Evolutionary conservation across 805 yeast species (phyloP), one percentile per base, ranked within the genome.

Genomic region (Candida broadrunensis): DNA sequence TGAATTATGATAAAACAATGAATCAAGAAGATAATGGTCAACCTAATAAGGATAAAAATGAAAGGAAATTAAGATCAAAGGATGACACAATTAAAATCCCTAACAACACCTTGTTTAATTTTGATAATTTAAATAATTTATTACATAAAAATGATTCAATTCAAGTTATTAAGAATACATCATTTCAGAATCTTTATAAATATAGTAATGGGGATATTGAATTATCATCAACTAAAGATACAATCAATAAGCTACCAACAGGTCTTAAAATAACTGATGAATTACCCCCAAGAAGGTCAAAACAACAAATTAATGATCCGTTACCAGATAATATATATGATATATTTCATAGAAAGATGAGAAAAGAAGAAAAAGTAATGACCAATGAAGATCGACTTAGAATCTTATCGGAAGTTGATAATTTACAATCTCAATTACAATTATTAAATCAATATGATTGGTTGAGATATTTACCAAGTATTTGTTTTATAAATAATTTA

Each of bases 281-380:
- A 5, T 20, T 47, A 2, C 39, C 50, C 13, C 61, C 63, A 18
- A 7, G 13, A 21, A 44, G 65, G 25, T 46, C 53, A 24, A 43
- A 56, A 16, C 51, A 55, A 18, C 43, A 33, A 26, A 30, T 41
- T 2, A 49, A 31, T 5, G 74, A 68, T 42, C 78, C 80, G 4
- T 60, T 85, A 36, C 50, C 58, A 1, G 84, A 80, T 54, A 48
- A 55, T 0, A 15, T 64, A 12, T 81, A 65, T 54, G 51, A 57
- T 23, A 45, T 63, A 12, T 77, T 72, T 50, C 90, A 85, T 59
- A 70, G 71, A 32, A 69, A 75, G 30, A 77, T 83, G 80, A 77
- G 75, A 46, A 76, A 76, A 41, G 82, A 81, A 38, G 95, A 86
- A 57, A 73, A 73, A 43, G 70, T 77, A 35, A 80, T 83, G 76